Conservation (phyloP, 1,139 yeast species). For the Lodderomyces metapsilosis region DNA sequence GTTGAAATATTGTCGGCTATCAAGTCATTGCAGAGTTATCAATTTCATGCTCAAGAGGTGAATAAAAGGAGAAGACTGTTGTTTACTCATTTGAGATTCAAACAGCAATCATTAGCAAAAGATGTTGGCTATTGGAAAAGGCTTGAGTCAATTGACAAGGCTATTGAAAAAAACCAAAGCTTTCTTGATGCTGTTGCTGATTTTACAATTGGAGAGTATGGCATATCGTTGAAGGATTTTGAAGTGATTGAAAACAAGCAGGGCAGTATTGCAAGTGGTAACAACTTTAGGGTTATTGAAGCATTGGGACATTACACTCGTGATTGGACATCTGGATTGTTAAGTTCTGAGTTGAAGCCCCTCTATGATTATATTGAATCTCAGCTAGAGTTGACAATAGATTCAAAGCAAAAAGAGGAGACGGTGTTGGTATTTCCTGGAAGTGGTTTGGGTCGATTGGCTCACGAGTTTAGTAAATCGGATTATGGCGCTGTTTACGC, state of each 20-base stretch:
- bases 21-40: slow-evolving; percentile 48
- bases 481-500: slow-evolving; percentile 54
- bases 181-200: slow-evolving; percentile 46
- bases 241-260: slow-evolving; percentile 28
- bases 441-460: slow-evolving; percentile 71
- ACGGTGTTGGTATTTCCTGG: slow-evolving; percentile 72
- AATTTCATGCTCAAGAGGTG: slow-evolving; percentile 35
- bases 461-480: slow-evolving; percentile 56
- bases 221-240: slow-evolving; percentile 36
- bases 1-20: slow-evolving; percentile 50
- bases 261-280: slow-evolving; percentile 20
- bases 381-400: slow-evolving; percentile 28
- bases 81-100: slow-evolving; percentile 50
- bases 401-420: slow-evolving; percentile 22
- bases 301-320: slow-evolving; percentile 69
- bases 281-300: slow-evolving; percentile 63
- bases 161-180: slow-evolving; percentile 44
- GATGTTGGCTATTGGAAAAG: slow-evolving; percentile 57
- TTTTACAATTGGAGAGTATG: slow-evolving; percentile 37
- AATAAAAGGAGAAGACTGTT: slow-evolving; percentile 47
- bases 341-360: slow-evolving; percentile 46
- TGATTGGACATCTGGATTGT: slow-evolving; percentile 60
- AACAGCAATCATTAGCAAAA: slow-evolving; percentile 54
- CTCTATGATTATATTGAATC: slow-evolving; percentile 47
- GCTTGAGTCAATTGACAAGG: slow-evolving; percentile 43